Evolutionary conservation across 2,329 filamentous ascomycete species (phyloP), one percentile per base, ranked within the genome.

Genomic region (Sporothrix globosa): DNA sequence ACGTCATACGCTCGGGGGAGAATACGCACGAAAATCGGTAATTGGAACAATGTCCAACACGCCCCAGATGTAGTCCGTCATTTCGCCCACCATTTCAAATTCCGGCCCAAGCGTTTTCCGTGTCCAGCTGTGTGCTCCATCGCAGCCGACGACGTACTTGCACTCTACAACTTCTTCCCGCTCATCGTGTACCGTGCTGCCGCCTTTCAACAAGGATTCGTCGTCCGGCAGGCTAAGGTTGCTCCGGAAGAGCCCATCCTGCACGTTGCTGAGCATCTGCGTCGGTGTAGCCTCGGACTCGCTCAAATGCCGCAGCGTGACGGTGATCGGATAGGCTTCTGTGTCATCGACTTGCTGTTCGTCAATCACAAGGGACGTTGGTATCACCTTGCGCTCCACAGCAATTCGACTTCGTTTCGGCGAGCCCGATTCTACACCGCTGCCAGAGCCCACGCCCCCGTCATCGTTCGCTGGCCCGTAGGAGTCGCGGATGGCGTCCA

Each of bases 61-160:
- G 14, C 81, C 81, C 73, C 73, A 84, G 24, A 84, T 82, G 71
- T 78, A 82, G 70, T 84, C 82, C 0, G 81, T 84, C 19, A 81
- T 81, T 65, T 86, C 84, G 9, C 85, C 86, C 70, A 85, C 81
- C 52, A 88, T 77, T 24, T 82, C 79, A 68, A 85, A 85, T 3
- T 74, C 75, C 9, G 56, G 30, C 1, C 69, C 73, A n/a, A 91
- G 79, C 69, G 87, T 82, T 69, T 83, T 82, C 52, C 90, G 80
- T 0, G 86, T 87, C 87, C 88, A 91, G 70, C 85, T 88, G 75
- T 90, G 88, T 0, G 90, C 90, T 0, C 90, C 90, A 73, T 92
- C 90, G 58, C 87, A 89, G 0, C 90, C 90, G 4, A 92, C 82
- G 41, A 92, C 81, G 72, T 90, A 92, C 75, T 89, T 89, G 6